phyloP scores from a whole-genome alignment of 495 filamentous ascomycete species.

The Penicillium crystallinum region DNA sequence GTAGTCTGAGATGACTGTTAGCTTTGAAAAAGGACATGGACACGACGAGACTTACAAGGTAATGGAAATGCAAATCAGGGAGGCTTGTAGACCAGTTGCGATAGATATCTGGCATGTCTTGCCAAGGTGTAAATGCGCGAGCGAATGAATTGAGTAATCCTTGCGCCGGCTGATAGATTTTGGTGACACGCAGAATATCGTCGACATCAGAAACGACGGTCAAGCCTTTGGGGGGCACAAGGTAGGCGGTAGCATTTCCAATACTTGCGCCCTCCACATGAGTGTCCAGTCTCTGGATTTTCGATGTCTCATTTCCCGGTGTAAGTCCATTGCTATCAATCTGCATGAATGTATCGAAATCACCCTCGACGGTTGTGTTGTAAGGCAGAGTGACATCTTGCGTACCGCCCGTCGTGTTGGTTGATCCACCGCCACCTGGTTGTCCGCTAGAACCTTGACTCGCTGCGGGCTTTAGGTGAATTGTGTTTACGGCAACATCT shows the following conservation, averaged over 20 bases:
- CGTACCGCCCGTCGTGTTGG: constrained; percentile 48
- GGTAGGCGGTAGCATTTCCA: constrained; percentile 72
- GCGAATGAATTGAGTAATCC: constrained; percentile 76
- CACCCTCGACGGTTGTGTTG: constrained; percentile 57
- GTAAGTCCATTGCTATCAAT: constrained; percentile 46
- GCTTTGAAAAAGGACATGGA: neutral
- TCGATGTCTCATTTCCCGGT: constrained; percentile 55
- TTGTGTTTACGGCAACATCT: constrained; percentile 51
- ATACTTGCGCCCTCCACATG: constrained; percentile 56
- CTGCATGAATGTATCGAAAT: constrained; percentile 63
- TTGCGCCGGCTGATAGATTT: constrained; percentile 69
- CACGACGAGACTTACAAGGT: constrained; percentile 41
- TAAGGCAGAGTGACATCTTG: constrained; percentile 54
- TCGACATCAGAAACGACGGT: constrained; percentile 74
- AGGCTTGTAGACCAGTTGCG: constrained; percentile 57
- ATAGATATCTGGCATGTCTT: constrained; percentile 75
- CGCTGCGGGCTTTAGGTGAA: constrained; percentile 54
- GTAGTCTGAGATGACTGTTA: constrained; percentile 45
- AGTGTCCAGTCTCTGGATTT: constrained; percentile 61
- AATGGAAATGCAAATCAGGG: constrained; percentile 71
- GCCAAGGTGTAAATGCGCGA: constrained; percentile 61
- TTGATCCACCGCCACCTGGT: constrained; percentile 47
- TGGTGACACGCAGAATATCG: constrained; percentile 75
- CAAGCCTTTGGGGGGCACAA: constrained; percentile 61
- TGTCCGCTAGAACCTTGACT: constrained; percentile 45